Evolutionary conservation across 345 rosid genomes (phyloP).

Genomic region (Populus tremula): DNA sequence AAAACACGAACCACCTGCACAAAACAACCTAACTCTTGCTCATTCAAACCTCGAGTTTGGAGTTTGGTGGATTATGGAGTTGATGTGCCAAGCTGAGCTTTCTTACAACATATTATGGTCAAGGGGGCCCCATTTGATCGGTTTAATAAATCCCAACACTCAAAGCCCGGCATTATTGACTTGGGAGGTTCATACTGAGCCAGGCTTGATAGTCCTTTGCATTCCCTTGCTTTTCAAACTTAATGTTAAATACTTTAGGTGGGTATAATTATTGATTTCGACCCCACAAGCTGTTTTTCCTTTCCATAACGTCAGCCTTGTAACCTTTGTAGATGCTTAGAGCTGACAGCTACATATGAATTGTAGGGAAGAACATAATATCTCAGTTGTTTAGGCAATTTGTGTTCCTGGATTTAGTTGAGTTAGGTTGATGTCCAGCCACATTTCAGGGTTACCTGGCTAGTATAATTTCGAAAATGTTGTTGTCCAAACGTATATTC

Average conservation of each 20-base stretch:
- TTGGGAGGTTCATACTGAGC: neutral
- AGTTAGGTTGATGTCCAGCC: neutral
- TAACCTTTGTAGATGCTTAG: neutral
- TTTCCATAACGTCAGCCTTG: neutral
- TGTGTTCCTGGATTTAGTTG: conserved; percentile 4
- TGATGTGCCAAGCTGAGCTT: too few relatives aligned
- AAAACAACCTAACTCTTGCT: too few relatives aligned
- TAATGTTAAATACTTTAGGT: neutral
- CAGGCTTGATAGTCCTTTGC: neutral
- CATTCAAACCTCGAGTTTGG: too few relatives aligned
- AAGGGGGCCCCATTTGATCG: neutral
- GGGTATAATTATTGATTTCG: neutral
- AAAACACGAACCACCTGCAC: too few relatives aligned
- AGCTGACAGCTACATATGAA: neutral
- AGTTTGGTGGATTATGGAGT: too few relatives aligned
- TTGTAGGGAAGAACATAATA: neutral
- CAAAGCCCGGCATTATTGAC: conserved; percentile 37
- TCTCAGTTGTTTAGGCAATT: neutral
- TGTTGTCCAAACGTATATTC: neutral
- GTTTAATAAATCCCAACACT: neutral
- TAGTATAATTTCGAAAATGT: neutral
- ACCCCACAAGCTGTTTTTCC: neutral
- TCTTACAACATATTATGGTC: too few relatives aligned
- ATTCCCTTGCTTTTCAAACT: neutral
- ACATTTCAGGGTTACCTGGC: too few relatives aligned